Base-by-base conservation (phyloP, 139 green algal species). In the Nannochloris sp. region DNA sequence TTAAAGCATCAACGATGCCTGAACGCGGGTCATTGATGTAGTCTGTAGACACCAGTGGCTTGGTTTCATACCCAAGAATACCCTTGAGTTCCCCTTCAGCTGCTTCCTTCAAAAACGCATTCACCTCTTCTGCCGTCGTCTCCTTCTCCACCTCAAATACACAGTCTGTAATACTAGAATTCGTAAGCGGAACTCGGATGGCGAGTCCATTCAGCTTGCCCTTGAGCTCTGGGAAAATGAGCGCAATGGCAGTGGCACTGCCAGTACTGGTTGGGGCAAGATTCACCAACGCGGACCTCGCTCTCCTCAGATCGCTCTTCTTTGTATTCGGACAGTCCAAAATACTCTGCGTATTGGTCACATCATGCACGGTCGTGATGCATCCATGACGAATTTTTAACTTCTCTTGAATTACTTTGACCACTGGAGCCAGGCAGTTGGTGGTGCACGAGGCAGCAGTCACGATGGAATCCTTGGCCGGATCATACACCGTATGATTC, bases 171-270 rank as follows among this genome's bases (percentile, higher is more conserved):
- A 95, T 81, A 49, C 82, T 91, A 48, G 73, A 73, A 66, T 95
- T 95, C 31, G 82, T 85, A 5, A 95, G 76, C 10, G 87, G 87
- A 70, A 95, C 87, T 1, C 87, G 82, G 5, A 95, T 72, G 3
- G 87, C 87, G 55, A 95, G 75, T 43, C 87, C 87, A 67, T 95
- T 92, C 12, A 95, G 77, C 81, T 95, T 95, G 63, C 85, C 88
- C 70, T 91, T 91, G 20, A 95, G 82, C 59, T 95, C 81, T 4
- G 88, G 86, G 80, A 91, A 93, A 65, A 95, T 92, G 50, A 92
- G 76, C 2, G 86, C 77, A 53, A 95, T 91, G 57, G 88, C 88
- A 6, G 85, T 95, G 29, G 88, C 88, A 45, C 68, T 84, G 30
- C 88, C 88, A 6, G 86, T 93, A 56, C 76, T 85, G 37, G 88